Base-by-base conservation (phyloP, 202 grass and related monocot species). In the Musa balbisiana region DNA sequence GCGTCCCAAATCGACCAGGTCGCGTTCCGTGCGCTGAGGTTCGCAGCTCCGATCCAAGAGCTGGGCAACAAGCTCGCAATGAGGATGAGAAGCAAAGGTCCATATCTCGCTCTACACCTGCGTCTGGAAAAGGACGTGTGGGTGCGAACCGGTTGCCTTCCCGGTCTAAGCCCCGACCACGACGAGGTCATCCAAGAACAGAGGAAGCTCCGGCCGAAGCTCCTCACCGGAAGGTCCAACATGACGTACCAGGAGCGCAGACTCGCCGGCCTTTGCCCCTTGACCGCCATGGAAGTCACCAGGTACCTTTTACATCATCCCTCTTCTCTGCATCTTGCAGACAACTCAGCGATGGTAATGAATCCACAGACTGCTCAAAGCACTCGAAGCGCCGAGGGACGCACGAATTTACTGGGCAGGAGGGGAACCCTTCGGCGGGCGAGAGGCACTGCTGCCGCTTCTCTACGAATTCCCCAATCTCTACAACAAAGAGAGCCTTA, bases 61-160 rank as follows among this genome's bases (percentile, higher is more conserved):
- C 22, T 87, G 8, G 85, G 85, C 16, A 80, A 14, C 24, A 70
- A 69, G 53, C 27, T 79, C 16, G 76, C 76, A 11, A 19, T 8
- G 52, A 68, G 76, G 51, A 79, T 79, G 76, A 43, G 76, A 20
- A 53, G 51, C 52, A 25, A 65, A 2, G 76, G 76, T 10, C 64
- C 76, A 2, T 79, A 58, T 52, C 62, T 69, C 2, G 64, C 64
- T 2, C 16, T 79, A 51, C 85, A 87, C 75, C 29, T 87, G 70
- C 67, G 85, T 17, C 50, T 87, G 72, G 85, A 87, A 71, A 87
- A 83, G 81, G 85, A 87, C 63, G 85, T 87, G 17, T 87, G 85
- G 85, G 73, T 87, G 53, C 55, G 85, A 71, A 87, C 85, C 0
- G 81, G 85, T 0, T 87, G 85, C 26, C 85, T 87, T 73, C 85